Percentiles rank a stretch among this genome's conserved stretches.
Evolutionary conservation across 192 early-diverging fungal genomes (phyloP).

Genomic region (Linnemannia zychae): DNA sequence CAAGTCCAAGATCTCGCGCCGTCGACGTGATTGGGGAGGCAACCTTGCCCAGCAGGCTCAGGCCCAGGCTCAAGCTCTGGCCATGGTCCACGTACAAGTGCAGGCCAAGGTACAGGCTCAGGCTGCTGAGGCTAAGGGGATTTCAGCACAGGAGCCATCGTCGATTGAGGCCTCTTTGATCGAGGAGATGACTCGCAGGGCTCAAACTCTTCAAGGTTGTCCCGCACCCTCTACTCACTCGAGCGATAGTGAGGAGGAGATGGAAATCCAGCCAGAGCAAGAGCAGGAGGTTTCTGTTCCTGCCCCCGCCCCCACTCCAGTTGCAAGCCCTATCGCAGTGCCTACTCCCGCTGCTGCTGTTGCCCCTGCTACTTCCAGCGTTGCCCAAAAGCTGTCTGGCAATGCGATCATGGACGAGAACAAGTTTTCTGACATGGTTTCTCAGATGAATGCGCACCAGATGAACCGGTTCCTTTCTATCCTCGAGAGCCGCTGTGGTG

Average conservation of each 20-base stretch:
- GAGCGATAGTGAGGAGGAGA: constrained; percentile 44
- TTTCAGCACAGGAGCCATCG: not conserved
- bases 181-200: constrained; percentile 34
- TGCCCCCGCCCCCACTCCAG: not conserved
- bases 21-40: constrained; percentile 67
- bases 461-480: constrained; percentile 66
- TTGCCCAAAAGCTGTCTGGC: constrained; percentile 26
- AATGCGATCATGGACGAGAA: constrained; percentile 58
- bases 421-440: constrained; percentile 57
- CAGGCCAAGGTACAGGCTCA: constrained; percentile 46
- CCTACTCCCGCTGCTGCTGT: not conserved
- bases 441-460: constrained; percentile 64
- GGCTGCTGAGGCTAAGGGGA: not conserved
- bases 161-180: constrained; percentile 34
- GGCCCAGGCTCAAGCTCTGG: constrained; percentile 48
- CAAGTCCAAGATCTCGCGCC: constrained; percentile 72
- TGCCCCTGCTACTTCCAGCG: not conserved
- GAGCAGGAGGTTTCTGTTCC: not conserved
- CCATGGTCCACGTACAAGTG: constrained; percentile 44
- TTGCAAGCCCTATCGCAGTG: not conserved
- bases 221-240: constrained; percentile 5
- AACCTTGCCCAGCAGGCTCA: constrained; percentile 54
- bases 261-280: not conserved
- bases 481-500: constrained; percentile 67
- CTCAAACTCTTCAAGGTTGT: constrained; percentile 18